Base-by-base conservation (phyloP, 139 green algal genomes). In the Picochlorum costavermella region DNA sequence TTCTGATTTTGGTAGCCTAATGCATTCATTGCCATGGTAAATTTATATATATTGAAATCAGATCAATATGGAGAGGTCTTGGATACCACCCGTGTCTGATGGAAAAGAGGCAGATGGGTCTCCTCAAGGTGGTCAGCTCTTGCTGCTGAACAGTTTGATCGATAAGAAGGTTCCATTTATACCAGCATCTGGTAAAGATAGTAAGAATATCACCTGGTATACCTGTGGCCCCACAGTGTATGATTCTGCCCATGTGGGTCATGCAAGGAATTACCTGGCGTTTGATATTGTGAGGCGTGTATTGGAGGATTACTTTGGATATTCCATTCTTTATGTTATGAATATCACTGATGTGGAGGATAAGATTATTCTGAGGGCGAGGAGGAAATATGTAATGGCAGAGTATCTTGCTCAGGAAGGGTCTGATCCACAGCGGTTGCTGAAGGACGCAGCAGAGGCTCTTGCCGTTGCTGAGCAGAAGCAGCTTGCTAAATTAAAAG, bases 321-420 rank as follows among this genome's bases (percentile, higher is more conserved):
- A 96, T 80, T 84, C 91, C 51, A 68, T 89, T 17, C 73, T 87
- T 29, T 95, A 88, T 59, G 83, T 95, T 20, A 97, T 98, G 94
- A 99, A 99, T 74, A 86, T 99, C n/a, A 99, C 94, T 2, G 94
- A 99, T 69, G 89, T 99, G 40, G 94, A 99, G 43, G 73, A 79
- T 59, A 79, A 79, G 49, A 98, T 99, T 77, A 97, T 99, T 36
- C 64, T 90, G 5, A 68, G 90, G 3, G 94, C 94, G 6, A 76
- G 93, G 4, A 70, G 85, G 3, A 96, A 95, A 62, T 71, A 95
- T 69, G 74, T 98, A 61, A 75, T 98, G 55, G 40, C 75, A 3
- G 48, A 79, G 17, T 98, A 96, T 64, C 20, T 56, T 44, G 36
- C 50, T 30, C 45, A 37, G 53, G 6, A 64, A 56, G 61, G 20